These are phyloP conservation scores for Suillus fuscotomentosus DNA, from an alignment of 768 basidiomycete species.

Conservation along the genomic window DNA sequence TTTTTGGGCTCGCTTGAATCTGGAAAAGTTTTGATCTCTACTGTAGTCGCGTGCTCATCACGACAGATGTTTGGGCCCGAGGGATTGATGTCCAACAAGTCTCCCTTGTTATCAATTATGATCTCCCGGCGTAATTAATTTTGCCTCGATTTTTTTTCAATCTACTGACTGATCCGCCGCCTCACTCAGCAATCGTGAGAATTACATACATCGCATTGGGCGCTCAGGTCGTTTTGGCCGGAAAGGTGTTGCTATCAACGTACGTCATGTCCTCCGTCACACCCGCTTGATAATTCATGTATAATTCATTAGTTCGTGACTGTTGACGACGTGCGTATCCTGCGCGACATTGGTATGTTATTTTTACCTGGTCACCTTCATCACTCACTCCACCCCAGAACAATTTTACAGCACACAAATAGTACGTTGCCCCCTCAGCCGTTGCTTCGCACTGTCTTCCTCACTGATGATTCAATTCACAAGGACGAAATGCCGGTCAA, in stretches of 20 bases:
- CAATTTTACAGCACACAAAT: conserved; percentile 97
- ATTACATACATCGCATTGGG: conserved; percentile 99
- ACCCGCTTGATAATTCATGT: conserved; percentile 16
- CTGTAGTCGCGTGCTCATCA: conserved; percentile 85
- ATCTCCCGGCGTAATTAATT: conserved; percentile 81
- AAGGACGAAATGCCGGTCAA: conserved; percentile 99
- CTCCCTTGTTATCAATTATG: conserved; percentile 96
- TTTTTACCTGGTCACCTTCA: conserved; percentile 7
- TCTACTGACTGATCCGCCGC: conserved; percentile 12
- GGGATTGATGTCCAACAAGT: conserved; percentile 99
- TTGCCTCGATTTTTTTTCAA: conserved; percentile 5
- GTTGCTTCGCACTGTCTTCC: not conserved
- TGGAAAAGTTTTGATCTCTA: conserved; percentile 2
- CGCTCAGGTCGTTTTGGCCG: conserved; percentile 98
- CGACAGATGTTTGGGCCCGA: conserved; percentile 96
- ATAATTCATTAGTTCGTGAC: conserved; percentile 71
- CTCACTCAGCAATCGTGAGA: conserved; percentile 81
- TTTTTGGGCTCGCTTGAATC: conserved; percentile 8
- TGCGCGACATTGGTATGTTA: conserved; percentile 89
- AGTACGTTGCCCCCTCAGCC: conserved; percentile 41
- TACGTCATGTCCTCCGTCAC: conserved; percentile 37
- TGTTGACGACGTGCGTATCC: conserved; percentile 92
- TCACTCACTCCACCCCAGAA: conserved; percentile 45
- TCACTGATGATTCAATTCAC: conserved; percentile 22
- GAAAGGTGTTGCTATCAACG: conserved; percentile 99